Percentiles rank a stretch among this genome's conserved stretches.
phyloP scores from a whole-genome alignment of 2,329 filamentous ascomycete species.

The Fonsecaea monophora region DNA sequence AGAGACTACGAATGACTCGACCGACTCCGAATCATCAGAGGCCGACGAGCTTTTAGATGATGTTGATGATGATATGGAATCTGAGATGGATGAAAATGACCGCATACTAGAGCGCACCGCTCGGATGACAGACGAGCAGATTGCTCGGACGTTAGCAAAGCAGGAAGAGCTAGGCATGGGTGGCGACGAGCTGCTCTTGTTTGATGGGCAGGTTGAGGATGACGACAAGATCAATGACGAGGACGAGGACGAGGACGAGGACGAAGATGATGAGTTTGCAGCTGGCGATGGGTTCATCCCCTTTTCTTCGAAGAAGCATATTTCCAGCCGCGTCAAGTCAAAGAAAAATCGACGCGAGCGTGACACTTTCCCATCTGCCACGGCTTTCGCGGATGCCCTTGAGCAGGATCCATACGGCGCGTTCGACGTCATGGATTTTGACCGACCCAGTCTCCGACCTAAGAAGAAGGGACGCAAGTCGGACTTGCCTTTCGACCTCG shows the following conservation, averaged over 20 bases:
- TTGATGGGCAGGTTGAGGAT: constrained; percentile 57
- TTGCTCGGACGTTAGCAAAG: constrained; percentile 67
- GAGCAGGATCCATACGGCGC: constrained; percentile 69
- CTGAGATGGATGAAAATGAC: constrained; percentile 48
- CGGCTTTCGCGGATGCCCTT: constrained; percentile 63
- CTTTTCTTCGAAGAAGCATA: constrained; percentile 37
- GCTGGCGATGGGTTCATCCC: constrained; percentile 34
- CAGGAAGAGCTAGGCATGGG: constrained; percentile 69
- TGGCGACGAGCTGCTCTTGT: constrained; percentile 64
- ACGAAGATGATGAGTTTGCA: constrained; percentile 40
- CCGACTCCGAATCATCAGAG: constrained; percentile 42
- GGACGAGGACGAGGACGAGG: constrained; percentile 32
- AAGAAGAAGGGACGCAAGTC: constrained; percentile 69
- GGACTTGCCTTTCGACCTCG: constrained; percentile 62
- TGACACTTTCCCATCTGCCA: constrained; percentile 60
- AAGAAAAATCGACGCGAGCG: constrained; percentile 40
- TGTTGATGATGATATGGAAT: constrained; percentile 50
- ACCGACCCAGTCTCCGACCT: constrained; percentile 70
- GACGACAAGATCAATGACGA: constrained; percentile 41
- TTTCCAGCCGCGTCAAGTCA: constrained; percentile 37
- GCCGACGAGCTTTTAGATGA: constrained; percentile 43
- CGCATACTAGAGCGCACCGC: constrained; percentile 47
- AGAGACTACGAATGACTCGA: constrained; percentile 41
- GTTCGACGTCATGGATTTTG: constrained; percentile 86
- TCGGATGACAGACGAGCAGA: constrained; percentile 63